Percentiles rank a stretch among this genome's conserved stretches.
Conservation (phyloP, 345 rosid species). For the Aegle marmelos region DNA sequence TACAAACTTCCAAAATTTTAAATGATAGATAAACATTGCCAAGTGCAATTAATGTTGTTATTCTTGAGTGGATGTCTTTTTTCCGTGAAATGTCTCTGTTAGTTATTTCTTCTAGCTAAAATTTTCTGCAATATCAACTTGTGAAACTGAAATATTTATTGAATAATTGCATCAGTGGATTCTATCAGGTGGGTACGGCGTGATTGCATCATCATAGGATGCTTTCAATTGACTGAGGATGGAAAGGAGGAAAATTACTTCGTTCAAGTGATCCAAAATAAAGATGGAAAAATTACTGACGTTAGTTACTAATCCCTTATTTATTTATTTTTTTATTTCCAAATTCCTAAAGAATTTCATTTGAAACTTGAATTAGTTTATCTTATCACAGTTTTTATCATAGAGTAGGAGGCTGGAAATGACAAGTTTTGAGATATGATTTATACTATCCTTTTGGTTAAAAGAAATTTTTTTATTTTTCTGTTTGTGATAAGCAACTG, state of each 20-base stretch:
- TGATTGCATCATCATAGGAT: constrained; percentile 75
- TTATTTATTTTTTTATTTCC: neutral
- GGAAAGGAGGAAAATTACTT: constrained; percentile 72
- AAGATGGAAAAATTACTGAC: constrained; percentile 60
- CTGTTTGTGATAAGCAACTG: neutral
- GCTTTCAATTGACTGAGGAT: constrained; percentile 59
- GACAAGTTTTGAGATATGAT: neutral
- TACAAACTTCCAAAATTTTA: too few species aligned
- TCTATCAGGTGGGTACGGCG: constrained; percentile 76
- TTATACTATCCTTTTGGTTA: neutral
- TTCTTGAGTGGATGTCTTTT: neutral
- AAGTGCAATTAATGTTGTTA: neutral
- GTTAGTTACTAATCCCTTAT: constrained; percentile 41
- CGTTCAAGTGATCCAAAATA: constrained; percentile 73
- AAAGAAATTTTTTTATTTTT: neutral
- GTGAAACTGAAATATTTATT: constrained; percentile 27
- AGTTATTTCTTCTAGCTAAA: neutral
- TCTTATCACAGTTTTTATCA: neutral
- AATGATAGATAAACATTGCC: neutral
- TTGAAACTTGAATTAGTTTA: neutral
- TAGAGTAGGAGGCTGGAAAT: neutral
- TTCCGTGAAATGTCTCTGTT: neutral
- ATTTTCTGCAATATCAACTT: neutral
- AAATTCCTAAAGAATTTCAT: neutral
- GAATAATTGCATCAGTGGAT: constrained; percentile 69